Conservation (phyloP, 257 asterid species). For the Solanum okadae region DNA sequence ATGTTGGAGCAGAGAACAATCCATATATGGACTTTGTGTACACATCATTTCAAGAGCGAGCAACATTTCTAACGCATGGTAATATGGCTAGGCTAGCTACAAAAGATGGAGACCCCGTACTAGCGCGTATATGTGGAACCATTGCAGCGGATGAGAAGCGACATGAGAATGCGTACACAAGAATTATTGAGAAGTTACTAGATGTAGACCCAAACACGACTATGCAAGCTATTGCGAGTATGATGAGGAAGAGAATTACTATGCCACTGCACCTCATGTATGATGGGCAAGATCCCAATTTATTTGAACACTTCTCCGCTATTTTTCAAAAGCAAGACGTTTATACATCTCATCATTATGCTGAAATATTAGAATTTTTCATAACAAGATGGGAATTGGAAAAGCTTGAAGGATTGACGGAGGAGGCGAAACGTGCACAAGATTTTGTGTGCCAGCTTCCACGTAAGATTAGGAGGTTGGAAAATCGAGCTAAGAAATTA, state of each 20-base stretch:
- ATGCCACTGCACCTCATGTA: slow-evolving; percentile 27
- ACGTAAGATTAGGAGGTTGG: slow-evolving; percentile 1
- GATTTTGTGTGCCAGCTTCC: slow-evolving; percentile 25
- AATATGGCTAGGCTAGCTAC: slow-evolving; percentile 26
- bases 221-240: slow-evolving; percentile 14
- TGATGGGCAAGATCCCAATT: slow-evolving; percentile 20
- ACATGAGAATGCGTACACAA: slow-evolving; percentile 18
- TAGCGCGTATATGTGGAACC: slow-evolving; percentile 24
- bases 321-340: slow-evolving; percentile 7
- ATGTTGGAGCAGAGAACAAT: slow-evolving; percentile 12
- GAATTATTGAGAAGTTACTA: slow-evolving; percentile 17
- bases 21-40: slow-evolving; percentile 26
- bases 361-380: slow-evolving; percentile 19
- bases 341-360: slow-evolving; percentile 15
- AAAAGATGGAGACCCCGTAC: slow-evolving; percentile 13
- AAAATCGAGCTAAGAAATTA: slow-evolving; percentile 5
- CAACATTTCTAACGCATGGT: slow-evolving; percentile 16
- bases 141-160: slow-evolving; percentile 31
- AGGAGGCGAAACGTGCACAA: slow-evolving; percentile 17
- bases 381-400: slow-evolving; percentile 22
- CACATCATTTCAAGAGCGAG: slow-evolving; percentile 34
- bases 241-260: slow-evolving; percentile 26
- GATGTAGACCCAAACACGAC: slow-evolving; percentile 19
- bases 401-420: slow-evolving; percentile 12
- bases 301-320: slow-evolving; percentile 11